Percentiles rank a stretch among this genome's conserved stretches.
Conservation (phyloP, 2,329 filamentous ascomycete genomes). For the Zymoseptoria tritici region DNA sequence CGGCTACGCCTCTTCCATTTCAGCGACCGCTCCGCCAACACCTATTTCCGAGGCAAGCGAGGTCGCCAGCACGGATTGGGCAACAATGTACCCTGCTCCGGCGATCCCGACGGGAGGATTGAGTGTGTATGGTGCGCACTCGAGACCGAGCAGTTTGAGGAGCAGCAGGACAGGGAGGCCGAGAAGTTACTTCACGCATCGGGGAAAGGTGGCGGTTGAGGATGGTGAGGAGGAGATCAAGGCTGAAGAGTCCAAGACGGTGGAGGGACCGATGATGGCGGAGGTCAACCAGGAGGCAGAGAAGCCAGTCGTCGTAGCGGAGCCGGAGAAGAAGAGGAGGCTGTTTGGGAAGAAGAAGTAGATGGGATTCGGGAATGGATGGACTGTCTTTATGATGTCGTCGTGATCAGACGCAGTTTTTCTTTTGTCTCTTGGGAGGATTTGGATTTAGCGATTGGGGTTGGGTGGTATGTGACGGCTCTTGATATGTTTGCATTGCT, state of each 20-base stretch:
- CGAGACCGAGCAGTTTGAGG: neutral
- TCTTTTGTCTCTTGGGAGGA: neutral
- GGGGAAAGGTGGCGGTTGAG: slow-evolving; percentile 19
- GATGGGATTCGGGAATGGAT: neutral
- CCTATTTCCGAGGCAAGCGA: neutral
- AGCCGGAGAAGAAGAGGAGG: slow-evolving; percentile 22
- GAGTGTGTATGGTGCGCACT: neutral
- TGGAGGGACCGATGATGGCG: slow-evolving; percentile 2
- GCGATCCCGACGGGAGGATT: neutral
- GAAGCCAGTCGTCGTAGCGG: neutral
- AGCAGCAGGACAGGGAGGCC: slow-evolving; percentile 10
- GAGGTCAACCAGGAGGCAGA: neutral
- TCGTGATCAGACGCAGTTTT: neutral
- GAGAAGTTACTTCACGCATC: slow-evolving; percentile 25
- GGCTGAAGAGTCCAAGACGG: neutral
- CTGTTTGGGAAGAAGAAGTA: slow-evolving; percentile 19
- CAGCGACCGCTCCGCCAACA: too few species aligned
- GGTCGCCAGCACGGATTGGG: neutral
- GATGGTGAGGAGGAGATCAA: slow-evolving; percentile 1
- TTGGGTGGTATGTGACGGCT: neutral
- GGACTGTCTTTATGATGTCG: neutral
- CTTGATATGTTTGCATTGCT: too few species aligned
- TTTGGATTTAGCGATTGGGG: neutral
- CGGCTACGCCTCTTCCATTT: neutral
- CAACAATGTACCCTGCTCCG: neutral